phyloP scores from a whole-genome alignment of 495 filamentous ascomycete species.

The Hypoxylon lienhwacheense region DNA sequence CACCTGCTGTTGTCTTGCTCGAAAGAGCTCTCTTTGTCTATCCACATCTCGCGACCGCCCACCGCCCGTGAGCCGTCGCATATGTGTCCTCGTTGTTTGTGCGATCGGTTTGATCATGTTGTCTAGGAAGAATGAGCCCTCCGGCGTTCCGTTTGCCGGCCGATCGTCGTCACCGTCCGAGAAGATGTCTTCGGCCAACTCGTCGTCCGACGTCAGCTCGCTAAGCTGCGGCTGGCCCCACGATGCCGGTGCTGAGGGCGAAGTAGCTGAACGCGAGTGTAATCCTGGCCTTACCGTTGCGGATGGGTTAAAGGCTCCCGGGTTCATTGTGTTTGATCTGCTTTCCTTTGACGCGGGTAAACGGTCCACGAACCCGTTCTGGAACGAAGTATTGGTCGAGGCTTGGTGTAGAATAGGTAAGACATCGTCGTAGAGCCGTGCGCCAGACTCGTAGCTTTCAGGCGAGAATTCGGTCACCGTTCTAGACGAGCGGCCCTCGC shows the following conservation, averaged over 20 bases:
- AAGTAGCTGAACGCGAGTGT: constrained; percentile 74
- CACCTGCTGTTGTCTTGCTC: constrained; percentile 41
- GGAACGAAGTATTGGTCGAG: constrained; percentile 71
- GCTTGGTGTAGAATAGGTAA: constrained; percentile 83
- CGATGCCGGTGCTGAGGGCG: constrained; percentile 62
- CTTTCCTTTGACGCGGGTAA: constrained; percentile 53
- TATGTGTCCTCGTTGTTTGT: constrained; percentile 57
- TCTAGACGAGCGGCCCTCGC: constrained; percentile 60
- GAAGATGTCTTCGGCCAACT: constrained; percentile 55
- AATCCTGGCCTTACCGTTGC: constrained; percentile 53
- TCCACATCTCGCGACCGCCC: constrained; percentile 63
- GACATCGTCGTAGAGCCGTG: constrained; percentile 91
- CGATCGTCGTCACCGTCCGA: constrained; percentile 57
- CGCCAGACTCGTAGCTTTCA: constrained; percentile 69
- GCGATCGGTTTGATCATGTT: constrained; percentile 63
- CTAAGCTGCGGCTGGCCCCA: constrained; percentile 54
- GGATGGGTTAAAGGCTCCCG: constrained; percentile 54
- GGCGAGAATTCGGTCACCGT: constrained; percentile 64
- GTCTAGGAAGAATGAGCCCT: constrained; percentile 65
- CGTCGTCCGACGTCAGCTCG: constrained; percentile 59
- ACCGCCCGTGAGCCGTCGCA: constrained; percentile 66
- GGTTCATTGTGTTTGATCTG: constrained; percentile 65
- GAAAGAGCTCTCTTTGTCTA: constrained; percentile 60
- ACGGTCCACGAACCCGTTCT: constrained; percentile 81
- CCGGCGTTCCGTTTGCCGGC: constrained; percentile 40